Evolutionary conservation across 2,329 filamentous ascomycete species (phyloP).

Genomic region (Arachnomyces sp.): DNA sequence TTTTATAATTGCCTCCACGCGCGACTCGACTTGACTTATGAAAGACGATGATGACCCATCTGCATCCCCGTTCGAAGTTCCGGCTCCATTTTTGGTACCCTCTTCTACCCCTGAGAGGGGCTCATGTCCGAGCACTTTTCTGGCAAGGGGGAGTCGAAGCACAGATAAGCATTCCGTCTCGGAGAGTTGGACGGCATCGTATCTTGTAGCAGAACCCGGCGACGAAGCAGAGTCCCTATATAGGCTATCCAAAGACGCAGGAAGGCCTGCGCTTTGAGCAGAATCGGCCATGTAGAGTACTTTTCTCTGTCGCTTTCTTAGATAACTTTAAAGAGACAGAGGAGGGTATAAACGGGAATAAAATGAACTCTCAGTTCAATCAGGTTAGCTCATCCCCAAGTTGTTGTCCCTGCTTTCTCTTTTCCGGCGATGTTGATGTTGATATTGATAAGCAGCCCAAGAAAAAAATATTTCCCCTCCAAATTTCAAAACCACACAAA

Average conservation of each 20-base stretch:
- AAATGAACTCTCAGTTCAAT: no score
- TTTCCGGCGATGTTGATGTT: no score
- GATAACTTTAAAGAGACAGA: no score
- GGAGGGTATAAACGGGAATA: no score
- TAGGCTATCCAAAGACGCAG: constrained; percentile 25
- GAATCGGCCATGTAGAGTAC: no score
- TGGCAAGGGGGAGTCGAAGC: constrained; percentile 29
- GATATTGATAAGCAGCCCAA: no score
- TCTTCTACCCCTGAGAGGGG: constrained; percentile 17
- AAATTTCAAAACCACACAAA: no score
- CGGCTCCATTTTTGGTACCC: constrained; percentile 22
- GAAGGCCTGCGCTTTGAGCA: constrained; percentile 8
- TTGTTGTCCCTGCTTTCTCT: no score
- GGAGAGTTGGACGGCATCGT: constrained; percentile 28
- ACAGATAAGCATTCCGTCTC: constrained; percentile 26
- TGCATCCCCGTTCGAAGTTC: no score
- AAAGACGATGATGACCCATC: constrained; percentile 21
- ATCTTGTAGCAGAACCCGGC: constrained; percentile 20
- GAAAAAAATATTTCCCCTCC: no score
- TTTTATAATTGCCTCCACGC: constrained; percentile 20
- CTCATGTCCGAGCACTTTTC: constrained; percentile 31
- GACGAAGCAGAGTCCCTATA: constrained; percentile 18
- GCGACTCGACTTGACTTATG: constrained; percentile 28
- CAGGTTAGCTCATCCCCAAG: no score
- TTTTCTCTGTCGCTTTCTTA: no score